A percentile compares a stretch with the other conserved stretches of the same genome.
phyloP scores from a whole-genome alignment of 2,329 filamentous ascomycete species.

The Sclerotiophoma versabilis region DNA sequence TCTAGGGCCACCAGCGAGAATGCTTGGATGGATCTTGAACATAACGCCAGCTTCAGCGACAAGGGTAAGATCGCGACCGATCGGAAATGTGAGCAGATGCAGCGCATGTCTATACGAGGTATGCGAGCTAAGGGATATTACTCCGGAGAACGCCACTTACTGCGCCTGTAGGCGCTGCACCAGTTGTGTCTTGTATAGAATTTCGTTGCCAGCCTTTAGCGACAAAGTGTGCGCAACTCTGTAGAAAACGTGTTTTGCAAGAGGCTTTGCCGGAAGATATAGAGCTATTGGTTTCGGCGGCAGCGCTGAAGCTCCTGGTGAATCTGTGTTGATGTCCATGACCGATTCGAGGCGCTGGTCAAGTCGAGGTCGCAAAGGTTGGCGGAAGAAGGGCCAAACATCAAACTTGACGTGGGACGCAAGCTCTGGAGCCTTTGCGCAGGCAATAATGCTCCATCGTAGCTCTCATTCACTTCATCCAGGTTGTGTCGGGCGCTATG shows the following conservation, averaged over 20 bases:
- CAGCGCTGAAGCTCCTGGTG: background rate
- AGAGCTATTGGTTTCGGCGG: too few species aligned
- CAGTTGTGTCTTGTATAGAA: background rate
- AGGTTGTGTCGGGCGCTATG: background rate
- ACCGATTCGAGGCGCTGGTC: background rate
- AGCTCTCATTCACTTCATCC: background rate
- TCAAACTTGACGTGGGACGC: background rate
- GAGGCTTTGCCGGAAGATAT: background rate
- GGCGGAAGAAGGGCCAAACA: background rate
- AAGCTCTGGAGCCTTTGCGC: background rate
- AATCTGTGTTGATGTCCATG: background rate
- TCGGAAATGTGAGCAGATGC: background rate
- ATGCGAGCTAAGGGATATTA: background rate
- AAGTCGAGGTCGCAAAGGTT: background rate
- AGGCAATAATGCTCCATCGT: background rate
- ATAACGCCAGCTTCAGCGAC: background rate
- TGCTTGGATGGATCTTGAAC: background rate
- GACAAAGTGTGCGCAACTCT: background rate
- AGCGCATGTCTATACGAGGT: background rate
- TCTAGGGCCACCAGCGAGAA: background rate
- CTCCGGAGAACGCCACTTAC: background rate
- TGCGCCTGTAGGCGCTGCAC: background rate
- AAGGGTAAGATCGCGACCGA: background rate
- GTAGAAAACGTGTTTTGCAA: background rate
- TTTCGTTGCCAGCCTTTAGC: background rate